Evolutionary conservation across 2,329 filamentous ascomycete species (phyloP), one percentile per base, ranked within the genome.

Genomic region (Metarhizium humberi): DNA sequence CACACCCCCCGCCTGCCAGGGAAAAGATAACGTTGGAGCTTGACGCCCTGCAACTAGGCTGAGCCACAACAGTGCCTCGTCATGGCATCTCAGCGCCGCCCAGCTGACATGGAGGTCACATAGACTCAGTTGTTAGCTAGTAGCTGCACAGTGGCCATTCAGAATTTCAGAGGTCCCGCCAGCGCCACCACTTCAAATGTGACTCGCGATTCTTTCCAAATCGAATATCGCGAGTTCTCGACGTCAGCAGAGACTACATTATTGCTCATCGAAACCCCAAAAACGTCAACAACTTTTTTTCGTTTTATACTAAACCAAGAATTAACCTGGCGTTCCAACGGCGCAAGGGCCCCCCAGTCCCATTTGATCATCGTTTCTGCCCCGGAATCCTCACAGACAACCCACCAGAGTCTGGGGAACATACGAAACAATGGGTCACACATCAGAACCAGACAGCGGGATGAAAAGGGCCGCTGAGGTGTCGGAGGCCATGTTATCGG

Each of bases 381-480:
- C 2, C 11, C 38, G 14, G 13, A 40, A 40, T 11, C 38, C 11
- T 40, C 38, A 11, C 32, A 16, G 38, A 16, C 38, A 40, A 16
- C 8, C 32, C 5, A 40, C 13, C 25, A 6, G 25, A 48, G 7
- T 10, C 4, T n/a, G 25, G 45, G 14, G 25, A 29, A 29, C 45
- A 48, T 50, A 34, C 32, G 32, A 34, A 34, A 30, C 43, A 3
- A 58, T 58, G 38, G 6, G 45, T 8, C 30, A 42, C 29, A 56
- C 54, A 5, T 50, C 57, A 38, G 49, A 51, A 51, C 32, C 32
- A 40, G 49, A 51, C 16, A 29, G 36, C n/a, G 65, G 63, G 6
- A 57, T 56, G 5, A 61, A 62, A 51, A 64, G 66, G 20, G 66
- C 66, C 1, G 48, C 59, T 7, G 66, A 67, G 6, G 54, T 68